A percentile compares a stretch with the other conserved stretches of the same genome.
Conservation (phyloP, 1,284 basidiomycete species). For the Pholiota adiposa region DNA sequence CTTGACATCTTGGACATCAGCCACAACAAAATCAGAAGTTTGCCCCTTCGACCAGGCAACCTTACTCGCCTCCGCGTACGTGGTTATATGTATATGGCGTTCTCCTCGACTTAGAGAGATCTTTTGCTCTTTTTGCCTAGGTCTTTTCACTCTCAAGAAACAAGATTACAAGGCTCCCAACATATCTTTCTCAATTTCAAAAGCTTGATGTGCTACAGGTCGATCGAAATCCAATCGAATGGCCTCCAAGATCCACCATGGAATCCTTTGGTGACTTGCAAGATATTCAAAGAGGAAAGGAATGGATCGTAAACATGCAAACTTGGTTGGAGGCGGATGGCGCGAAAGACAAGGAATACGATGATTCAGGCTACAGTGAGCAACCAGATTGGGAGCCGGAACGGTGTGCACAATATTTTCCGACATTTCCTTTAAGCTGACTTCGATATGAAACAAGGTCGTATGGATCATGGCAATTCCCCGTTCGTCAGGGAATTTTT, state of each 20-base stretch:
- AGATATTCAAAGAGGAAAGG: conserved; percentile 57
- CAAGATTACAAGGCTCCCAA: conserved; percentile 79
- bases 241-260: conserved; percentile 75
- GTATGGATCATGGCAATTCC: conserved; percentile 47
- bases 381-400: conserved; percentile 43
- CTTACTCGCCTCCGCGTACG: conserved; percentile 79
- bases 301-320: conserved; percentile 77
- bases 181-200: conserved; percentile 77
- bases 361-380: conserved; percentile 51
- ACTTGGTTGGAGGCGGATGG: conserved; percentile 71
- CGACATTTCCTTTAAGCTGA: conserved; percentile 18
- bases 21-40: conserved; percentile 85
- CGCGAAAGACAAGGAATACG: conserved; percentile 35
- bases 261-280: conserved; percentile 46
- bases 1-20: conserved; percentile 96
- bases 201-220: conserved; percentile 84
- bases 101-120: conserved; percentile 18
- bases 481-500: conserved; percentile 36
- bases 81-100: conserved; percentile 14
- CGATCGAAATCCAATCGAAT: conserved; percentile 91
- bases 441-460: conserved; percentile 5
- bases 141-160: conserved; percentile 91
- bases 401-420: conserved; percentile 38
- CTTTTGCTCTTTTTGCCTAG: conserved; percentile 43
- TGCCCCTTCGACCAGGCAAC: conserved; percentile 83